phyloP scores from a whole-genome alignment of 108 stramenopile species.

The Cyclotella cryptica region DNA sequence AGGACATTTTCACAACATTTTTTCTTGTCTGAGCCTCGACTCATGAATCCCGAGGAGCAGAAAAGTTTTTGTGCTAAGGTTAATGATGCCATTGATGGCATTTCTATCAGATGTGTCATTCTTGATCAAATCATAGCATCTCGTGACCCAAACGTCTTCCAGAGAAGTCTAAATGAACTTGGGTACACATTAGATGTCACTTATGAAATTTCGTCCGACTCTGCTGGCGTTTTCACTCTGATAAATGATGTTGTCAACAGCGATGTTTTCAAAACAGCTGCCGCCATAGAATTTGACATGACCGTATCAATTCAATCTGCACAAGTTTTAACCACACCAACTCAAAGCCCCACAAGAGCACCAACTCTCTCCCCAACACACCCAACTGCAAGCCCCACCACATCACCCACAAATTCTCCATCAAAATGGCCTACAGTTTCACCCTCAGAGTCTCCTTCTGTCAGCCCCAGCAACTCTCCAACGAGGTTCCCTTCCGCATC shows the following conservation, averaged over 20 bases:
- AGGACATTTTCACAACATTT: conserved; percentile 4
- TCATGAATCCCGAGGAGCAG: conserved; percentile 31
- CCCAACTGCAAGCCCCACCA: no score
- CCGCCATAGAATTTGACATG: background rate
- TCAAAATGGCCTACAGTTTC: no score
- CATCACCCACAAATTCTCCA: no score
- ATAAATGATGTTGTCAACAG: conserved; percentile 3
- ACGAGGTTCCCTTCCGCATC: no score
- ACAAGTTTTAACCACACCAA: background rate
- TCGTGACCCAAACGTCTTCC: background rate
- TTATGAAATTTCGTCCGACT: conserved; percentile 15
- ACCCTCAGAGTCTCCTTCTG: no score
- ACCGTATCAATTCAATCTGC: background rate
- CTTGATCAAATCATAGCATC: conserved; percentile 6
- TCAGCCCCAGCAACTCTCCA: no score
- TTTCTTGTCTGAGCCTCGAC: conserved; percentile 19
- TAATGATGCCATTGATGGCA: background rate
- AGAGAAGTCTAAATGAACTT: background rate
- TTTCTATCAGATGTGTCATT: conserved; percentile 28
- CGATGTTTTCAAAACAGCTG: conserved; percentile 11
- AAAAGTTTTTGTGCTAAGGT: conserved; percentile 14
- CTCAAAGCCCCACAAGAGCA: background rate
- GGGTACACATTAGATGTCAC: conserved; percentile 3
- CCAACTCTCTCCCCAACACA: background rate
- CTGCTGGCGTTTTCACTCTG: background rate